Conservation (phyloP, 1,284 basidiomycete genomes). For the Irpex sp. region DNA sequence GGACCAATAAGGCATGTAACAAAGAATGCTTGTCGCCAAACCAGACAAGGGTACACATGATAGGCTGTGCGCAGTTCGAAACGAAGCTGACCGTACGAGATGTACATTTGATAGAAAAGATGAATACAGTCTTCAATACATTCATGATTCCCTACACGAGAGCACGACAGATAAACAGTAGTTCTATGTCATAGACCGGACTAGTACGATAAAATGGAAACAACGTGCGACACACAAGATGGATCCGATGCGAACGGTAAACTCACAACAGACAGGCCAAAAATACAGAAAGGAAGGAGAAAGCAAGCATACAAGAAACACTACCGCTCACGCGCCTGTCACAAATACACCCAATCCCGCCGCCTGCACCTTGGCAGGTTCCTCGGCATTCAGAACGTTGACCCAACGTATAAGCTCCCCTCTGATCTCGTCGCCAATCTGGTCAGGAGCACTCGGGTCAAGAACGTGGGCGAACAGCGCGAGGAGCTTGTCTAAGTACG, state of each 20-base stretch:
- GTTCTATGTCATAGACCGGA: conserved; percentile 7
- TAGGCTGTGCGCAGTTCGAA: not conserved
- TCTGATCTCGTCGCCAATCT: conserved; percentile 76
- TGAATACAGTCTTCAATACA: not conserved
- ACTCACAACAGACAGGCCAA: not conserved
- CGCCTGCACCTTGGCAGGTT: conserved; percentile 73
- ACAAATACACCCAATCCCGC: conserved; percentile 64
- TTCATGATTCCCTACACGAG: not conserved
- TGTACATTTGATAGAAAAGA: not conserved
- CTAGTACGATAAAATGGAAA: conserved; percentile 2
- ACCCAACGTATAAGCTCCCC: conserved; percentile 77
- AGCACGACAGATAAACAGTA: not conserved
- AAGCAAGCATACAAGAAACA: not conserved
- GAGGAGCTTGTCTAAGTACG: conserved; percentile 82
- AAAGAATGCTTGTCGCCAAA: not conserved
- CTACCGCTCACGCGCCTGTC: conserved; percentile 22
- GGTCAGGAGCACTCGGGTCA: conserved; percentile 67
- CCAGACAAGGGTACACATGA: not conserved
- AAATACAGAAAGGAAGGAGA: conserved; percentile 4
- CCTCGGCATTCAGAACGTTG: conserved; percentile 68
- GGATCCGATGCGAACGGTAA: conserved; percentile 3
- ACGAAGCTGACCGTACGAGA: not conserved
- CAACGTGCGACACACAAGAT: conserved; percentile 4
- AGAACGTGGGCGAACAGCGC: conserved; percentile 84
- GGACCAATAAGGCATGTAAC: not conserved